Percentiles rank a stretch among this genome's conserved stretches.
phyloP scores from a whole-genome alignment of 1,284 basidiomycete genomes.

The Puccinia horiana region DNA sequence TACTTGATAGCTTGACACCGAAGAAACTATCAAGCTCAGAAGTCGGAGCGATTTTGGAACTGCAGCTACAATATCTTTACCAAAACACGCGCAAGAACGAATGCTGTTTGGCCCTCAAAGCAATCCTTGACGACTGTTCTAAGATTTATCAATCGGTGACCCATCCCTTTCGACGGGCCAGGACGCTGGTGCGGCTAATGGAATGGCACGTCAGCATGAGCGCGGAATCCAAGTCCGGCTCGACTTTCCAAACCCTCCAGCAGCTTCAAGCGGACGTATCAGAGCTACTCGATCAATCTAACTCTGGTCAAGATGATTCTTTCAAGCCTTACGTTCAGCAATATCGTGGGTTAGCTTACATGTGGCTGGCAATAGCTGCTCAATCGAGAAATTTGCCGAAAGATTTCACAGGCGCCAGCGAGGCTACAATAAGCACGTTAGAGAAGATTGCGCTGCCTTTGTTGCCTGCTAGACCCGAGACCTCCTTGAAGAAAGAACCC shows the following conservation, averaged over 20 bases:
- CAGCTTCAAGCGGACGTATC: slow-evolving; percentile 24
- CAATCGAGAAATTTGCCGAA: slow-evolving; percentile 14
- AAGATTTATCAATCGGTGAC: slow-evolving; percentile 22
- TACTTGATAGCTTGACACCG: slow-evolving; percentile 22
- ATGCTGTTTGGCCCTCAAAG: slow-evolving; percentile 28
- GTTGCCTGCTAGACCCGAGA: neutral
- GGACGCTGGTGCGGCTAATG: slow-evolving; percentile 37
- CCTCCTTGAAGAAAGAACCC: neutral
- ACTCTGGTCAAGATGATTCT: slow-evolving; percentile 24
- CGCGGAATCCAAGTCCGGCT: slow-evolving; percentile 10
- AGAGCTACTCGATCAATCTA: slow-evolving; percentile 5
- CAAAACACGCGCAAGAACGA: slow-evolving; percentile 36
- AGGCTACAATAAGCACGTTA: slow-evolving; percentile 21
- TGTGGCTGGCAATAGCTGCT: slow-evolving; percentile 44
- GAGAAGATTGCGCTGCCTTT: slow-evolving; percentile 22
- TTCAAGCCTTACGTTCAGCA: slow-evolving; percentile 27
- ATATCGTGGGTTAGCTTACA: slow-evolving; percentile 20
- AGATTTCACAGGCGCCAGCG: slow-evolving; percentile 24
- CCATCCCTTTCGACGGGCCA: slow-evolving; percentile 45
- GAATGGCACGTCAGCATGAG: slow-evolving; percentile 43
- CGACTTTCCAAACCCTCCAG: slow-evolving; percentile 16
- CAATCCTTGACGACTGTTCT: slow-evolving; percentile 31
- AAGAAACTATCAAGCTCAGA: slow-evolving; percentile 19
- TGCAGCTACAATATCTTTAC: slow-evolving; percentile 43
- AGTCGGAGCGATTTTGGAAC: slow-evolving; percentile 40